These are phyloP conservation scores for Xerocomellus dryophilus DNA, from an alignment of 768 basidiomycete species.

Conservation along the genomic window DNA sequence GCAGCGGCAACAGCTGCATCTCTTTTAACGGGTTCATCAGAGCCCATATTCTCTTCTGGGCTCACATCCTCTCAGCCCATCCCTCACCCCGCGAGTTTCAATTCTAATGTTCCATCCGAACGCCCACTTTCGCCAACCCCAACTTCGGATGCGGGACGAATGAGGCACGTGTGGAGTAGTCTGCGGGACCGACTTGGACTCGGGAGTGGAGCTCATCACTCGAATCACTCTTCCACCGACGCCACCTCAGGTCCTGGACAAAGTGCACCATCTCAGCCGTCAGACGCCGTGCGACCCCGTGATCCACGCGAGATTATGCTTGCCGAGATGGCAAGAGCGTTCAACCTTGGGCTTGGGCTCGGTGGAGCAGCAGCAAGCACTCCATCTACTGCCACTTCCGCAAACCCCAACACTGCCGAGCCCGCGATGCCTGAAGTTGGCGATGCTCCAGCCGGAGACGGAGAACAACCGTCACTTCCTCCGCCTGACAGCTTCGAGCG, in stretches of 20 bases:
- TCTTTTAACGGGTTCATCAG: constrained; percentile 68
- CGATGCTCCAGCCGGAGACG: constrained; percentile 7
- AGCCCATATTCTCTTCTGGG: constrained; percentile 59
- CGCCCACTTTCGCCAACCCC: constrained; percentile 44
- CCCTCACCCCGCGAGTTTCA: constrained; percentile 11
- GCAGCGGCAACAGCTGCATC: constrained; percentile 92
- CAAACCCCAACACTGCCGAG: constrained; percentile 12
- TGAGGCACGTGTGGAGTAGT: constrained; percentile 65
- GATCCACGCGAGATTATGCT: constrained; percentile 71
- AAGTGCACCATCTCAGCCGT: constrained; percentile 4
- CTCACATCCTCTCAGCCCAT: constrained; percentile 39
- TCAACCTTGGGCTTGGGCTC: constrained; percentile 66
- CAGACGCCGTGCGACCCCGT: constrained; percentile 14
- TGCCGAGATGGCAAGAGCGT: constrained; percentile 78
- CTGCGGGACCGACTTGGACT: constrained; percentile 67
- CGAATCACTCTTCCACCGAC: constrained; percentile 12
- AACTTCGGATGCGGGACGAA: constrained; percentile 39
- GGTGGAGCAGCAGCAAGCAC: constrained; percentile 20
- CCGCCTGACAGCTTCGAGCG: constrained; percentile 75
- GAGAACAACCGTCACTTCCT: constrained; percentile 29
- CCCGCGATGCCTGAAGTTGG: constrained; percentile 3
- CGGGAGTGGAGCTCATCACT: constrained; percentile 26
- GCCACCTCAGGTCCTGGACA: constrained; percentile 7
- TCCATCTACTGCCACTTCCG: neutral
- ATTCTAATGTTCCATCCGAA: constrained; percentile 21